phyloP scores from a whole-genome alignment of 192 early-diverging fungal genomes.

The Coemansia sp. region DNA sequence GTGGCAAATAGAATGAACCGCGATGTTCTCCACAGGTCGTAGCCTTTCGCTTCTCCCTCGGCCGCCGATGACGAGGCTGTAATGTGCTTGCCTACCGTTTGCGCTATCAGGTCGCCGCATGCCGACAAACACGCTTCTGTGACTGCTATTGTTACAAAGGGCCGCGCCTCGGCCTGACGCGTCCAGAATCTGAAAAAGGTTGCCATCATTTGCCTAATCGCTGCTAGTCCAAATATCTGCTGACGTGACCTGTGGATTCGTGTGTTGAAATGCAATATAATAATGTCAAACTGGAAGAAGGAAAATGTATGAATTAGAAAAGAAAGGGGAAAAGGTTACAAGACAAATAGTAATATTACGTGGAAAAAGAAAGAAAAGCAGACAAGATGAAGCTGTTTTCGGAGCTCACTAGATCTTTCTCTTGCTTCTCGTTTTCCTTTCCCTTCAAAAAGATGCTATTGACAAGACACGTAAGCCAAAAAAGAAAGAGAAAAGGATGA shows the following conservation, averaged over 20 bases:
- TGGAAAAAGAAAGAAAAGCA: background rate
- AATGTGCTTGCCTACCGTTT: constrained; percentile 40
- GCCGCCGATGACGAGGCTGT: background rate
- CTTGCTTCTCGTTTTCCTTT: too few relatives aligned
- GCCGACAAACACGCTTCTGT: constrained; percentile 54
- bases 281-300: too few relatives aligned
- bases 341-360: background rate
- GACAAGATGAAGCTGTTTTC: background rate
- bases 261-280: background rate
- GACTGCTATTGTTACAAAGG: constrained; percentile 50
- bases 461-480: background rate
- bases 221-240: background rate
- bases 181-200: constrained; percentile 56
- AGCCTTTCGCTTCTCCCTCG: constrained; percentile 11
- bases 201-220: constrained; percentile 25
- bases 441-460: background rate
- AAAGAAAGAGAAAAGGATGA: constrained; percentile 8
- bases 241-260: background rate
- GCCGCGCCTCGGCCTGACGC: constrained; percentile 52
- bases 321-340: background rate
- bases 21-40: constrained; percentile 46
- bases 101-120: constrained; percentile 54
- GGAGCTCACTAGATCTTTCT: too few relatives aligned
- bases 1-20: constrained; percentile 50
- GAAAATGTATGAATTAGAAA: background rate